A percentile compares a stretch with the other conserved stretches of the same genome.
Conservation (phyloP, 1,284 basidiomycete genomes). For the Mycosarcoma maydis region DNA sequence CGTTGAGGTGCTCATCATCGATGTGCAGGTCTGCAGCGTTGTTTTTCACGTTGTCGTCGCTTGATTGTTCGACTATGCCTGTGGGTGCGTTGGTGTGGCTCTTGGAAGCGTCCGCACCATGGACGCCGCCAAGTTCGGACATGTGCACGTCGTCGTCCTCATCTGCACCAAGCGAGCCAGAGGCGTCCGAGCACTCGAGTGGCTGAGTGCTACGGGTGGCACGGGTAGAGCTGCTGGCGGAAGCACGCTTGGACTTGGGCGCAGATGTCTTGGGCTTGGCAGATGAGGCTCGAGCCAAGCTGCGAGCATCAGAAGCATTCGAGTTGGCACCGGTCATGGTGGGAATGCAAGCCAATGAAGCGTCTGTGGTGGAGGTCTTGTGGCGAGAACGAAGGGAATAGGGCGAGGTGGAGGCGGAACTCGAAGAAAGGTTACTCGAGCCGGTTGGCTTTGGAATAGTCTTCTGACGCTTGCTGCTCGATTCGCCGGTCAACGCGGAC, state of each 20-base stretch:
- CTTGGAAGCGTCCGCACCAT: slow-evolving; percentile 3
- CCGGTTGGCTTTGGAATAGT: slow-evolving; percentile 6
- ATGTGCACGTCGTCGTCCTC: slow-evolving; percentile 29
- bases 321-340: slow-evolving; percentile 27
- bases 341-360: slow-evolving; percentile 6
- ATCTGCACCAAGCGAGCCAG: slow-evolving; percentile 4
- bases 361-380: slow-evolving; percentile 6
- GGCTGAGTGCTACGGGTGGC: slow-evolving; percentile 10
- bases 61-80: slow-evolving; percentile 21
- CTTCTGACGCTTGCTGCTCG: slow-evolving; percentile 35
- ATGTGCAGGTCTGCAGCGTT: slow-evolving; percentile 10
- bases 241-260: slow-evolving; percentile 21
- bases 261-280: slow-evolving; percentile 14
- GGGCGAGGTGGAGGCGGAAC: slow-evolving; percentile 17
- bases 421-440: slow-evolving; percentile 1
- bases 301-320: slow-evolving; percentile 13
- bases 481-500: slow-evolving; percentile 9
- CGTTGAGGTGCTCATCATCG: slow-evolving; percentile 15
- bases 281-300: slow-evolving; percentile 14
- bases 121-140: slow-evolving; percentile 15
- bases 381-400: slow-evolving; percentile 35
- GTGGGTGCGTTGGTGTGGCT: not conserved
- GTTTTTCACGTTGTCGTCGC: not conserved
- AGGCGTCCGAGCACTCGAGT: slow-evolving; percentile 28
- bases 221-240: slow-evolving; percentile 17